A percentile compares a stretch with the other conserved stretches of the same genome.
Evolutionary conservation across 2,329 filamentous ascomycete genomes (phyloP).

Genomic region (Emmonsiellopsis sp.): DNA sequence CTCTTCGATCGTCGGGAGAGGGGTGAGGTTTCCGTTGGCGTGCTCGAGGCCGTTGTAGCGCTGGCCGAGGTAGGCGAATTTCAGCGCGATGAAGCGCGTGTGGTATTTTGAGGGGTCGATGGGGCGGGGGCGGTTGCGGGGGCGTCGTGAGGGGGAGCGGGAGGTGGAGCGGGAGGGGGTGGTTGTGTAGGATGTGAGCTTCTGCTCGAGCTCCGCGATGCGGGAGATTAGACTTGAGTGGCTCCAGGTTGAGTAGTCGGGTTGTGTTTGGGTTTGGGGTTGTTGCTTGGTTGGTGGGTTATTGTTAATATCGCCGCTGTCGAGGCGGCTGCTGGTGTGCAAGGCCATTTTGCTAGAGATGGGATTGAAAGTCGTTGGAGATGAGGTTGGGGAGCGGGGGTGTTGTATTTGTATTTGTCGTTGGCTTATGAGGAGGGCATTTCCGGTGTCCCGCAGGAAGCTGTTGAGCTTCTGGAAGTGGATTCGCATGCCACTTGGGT

Average conservation of each 20-base stretch:
- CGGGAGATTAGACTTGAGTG: conserved; percentile 59
- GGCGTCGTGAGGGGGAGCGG: conserved; percentile 20
- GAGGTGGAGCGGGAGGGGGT: conserved; percentile 10
- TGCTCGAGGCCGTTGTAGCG: conserved; percentile 91
- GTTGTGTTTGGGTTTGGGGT: not conserved
- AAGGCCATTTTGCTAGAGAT: not conserved
- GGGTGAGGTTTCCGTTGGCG: conserved; percentile 58
- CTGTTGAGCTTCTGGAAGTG: conserved; percentile 1
- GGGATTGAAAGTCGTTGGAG: not conserved
- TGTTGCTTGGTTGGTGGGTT: not conserved
- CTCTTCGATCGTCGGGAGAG: conserved; percentile 78
- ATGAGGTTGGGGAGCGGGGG: not conserved
- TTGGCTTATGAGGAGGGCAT: not conserved
- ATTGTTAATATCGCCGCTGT: too few species aligned
- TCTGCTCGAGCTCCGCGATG: conserved; percentile 58
- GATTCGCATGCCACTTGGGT: conserved; percentile 7
- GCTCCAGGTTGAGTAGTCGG: conserved; percentile 58
- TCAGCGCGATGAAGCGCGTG: conserved; percentile 78
- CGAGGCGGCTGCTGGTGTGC: not conserved
- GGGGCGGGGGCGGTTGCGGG: conserved; percentile 39
- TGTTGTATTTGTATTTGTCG: not conserved
- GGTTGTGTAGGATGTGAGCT: conserved; percentile 44
- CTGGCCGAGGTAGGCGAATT: conserved; percentile 87
- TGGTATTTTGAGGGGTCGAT: conserved; percentile 75
- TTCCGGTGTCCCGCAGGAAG: not conserved